Conservation (phyloP, 805 yeast genomes). For the Pichia manshurica region DNA sequence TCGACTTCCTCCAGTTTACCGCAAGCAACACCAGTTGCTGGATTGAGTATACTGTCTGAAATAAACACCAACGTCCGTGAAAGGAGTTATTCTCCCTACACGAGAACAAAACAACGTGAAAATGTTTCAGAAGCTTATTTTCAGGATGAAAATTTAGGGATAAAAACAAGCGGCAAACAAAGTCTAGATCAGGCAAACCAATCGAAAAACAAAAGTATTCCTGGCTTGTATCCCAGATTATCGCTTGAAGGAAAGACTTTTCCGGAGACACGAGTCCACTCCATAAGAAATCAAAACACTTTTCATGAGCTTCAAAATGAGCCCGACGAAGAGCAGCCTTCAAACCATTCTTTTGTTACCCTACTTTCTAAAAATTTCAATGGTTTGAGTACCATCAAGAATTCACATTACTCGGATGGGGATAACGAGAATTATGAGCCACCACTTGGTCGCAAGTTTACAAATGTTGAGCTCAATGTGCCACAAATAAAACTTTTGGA, state of each 20-base stretch:
- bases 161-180: background rate
- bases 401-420: background rate
- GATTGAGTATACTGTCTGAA: no score
- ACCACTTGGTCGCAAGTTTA: background rate
- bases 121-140: background rate
- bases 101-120: background rate
- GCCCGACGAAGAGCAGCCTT: background rate
- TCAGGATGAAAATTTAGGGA: constrained; percentile 4
- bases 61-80: no score
- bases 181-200: background rate
- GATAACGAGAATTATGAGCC: background rate
- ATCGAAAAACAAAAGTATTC: background rate
- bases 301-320: background rate
- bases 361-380: background rate
- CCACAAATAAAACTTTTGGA: background rate
- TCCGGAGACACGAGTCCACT: background rate
- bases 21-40: no score
- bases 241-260: background rate
- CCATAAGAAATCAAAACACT: background rate
- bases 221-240: constrained; percentile 2
- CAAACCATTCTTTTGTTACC: background rate
- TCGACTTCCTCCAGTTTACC: background rate
- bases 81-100: background rate
- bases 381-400: background rate
- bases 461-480: background rate